phyloP scores from a whole-genome alignment of 208 protist species.

The Angomonas ambiguus region DNA sequence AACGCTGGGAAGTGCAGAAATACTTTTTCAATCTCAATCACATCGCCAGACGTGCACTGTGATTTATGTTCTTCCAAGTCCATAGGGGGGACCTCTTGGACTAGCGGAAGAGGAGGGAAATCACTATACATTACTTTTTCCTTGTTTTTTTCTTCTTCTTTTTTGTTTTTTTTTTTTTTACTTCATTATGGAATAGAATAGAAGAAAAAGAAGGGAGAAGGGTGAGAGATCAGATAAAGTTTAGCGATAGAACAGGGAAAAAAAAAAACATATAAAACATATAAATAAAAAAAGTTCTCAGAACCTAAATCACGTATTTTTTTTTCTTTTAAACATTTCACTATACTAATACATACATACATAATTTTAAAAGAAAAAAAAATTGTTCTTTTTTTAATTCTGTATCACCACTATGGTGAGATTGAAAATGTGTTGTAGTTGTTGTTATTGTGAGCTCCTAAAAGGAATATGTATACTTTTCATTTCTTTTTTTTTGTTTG shows the following conservation, averaged over 20 bases:
- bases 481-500: background rate
- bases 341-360: no score
- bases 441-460: no score
- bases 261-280: constrained; percentile 5
- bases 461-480: no score
- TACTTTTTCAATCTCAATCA: background rate
- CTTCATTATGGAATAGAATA: constrained; percentile 3
- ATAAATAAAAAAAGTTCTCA: no score
- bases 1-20: constrained; percentile 47
- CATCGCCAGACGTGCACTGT: background rate
- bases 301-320: no score
- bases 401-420: no score
- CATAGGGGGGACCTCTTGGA: background rate
- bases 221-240: constrained; percentile 1
- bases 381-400: no score
- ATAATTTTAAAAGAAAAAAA: constrained; percentile 2
- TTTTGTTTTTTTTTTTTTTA: constrained; percentile 8
- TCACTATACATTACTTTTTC: constrained; percentile 4
- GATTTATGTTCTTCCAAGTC: background rate
- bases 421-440: no score
- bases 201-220: constrained; percentile 16
- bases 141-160: constrained; percentile 1
- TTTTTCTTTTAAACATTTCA: no score
- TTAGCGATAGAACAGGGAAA: constrained; percentile 7
- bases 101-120: background rate